Base-by-base conservation (phyloP, 176 grass and related monocot species). In the Phoenix roebelenii region DNA sequence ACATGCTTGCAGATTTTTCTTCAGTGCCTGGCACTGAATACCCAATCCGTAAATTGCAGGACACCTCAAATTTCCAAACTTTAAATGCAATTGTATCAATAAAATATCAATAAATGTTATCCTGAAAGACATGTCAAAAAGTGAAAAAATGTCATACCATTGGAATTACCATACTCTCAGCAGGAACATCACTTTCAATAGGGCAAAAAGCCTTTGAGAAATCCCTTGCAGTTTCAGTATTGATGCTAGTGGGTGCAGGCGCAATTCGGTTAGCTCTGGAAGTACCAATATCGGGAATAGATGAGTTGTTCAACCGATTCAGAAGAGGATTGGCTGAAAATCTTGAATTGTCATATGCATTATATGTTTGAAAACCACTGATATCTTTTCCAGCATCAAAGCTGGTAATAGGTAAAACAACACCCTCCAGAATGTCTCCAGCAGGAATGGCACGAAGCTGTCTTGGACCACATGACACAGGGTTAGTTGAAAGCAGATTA, bases 201-300 rank as follows among this genome's bases (percentile, higher is more conserved):
- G 24, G 26, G 18, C 18, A n/a, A 3, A 39, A 26, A 7, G 25
- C 16, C 28, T 29, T 60, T 60, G 24, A 29, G 26, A 18, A 60
- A 60, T 26, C 25, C 35, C 25, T 60, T 60, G 58, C 58, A 39
- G 25, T 32, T 17, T 32, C 26, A 30, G 58, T 60, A 60, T 30
- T 60, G 17, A n/a, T 35, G 30, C 28, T 60, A 60, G 5, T 60
- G 24, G 17, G 24, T 60, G 30, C 16, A 18, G 58, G 58, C 7
- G 7, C 26, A 60, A 19, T 16, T n/a, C 5, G 4, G n/a, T 35
- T 60, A 29, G 7, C 58, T n/a, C 28, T n/a, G 24, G 25, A 60
- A 29, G 26, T 7, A 60, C 58, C 24, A 29, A 60, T 32, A n/a
- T 18, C 15, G 3, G 58, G 7, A 60, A n/a, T 16, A n/a, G 28